A percentile compares a stretch with the other conserved stretches of the same genome.
Conservation (phyloP, 352 stramenopile species). For the Pythium inflatum region DNA sequence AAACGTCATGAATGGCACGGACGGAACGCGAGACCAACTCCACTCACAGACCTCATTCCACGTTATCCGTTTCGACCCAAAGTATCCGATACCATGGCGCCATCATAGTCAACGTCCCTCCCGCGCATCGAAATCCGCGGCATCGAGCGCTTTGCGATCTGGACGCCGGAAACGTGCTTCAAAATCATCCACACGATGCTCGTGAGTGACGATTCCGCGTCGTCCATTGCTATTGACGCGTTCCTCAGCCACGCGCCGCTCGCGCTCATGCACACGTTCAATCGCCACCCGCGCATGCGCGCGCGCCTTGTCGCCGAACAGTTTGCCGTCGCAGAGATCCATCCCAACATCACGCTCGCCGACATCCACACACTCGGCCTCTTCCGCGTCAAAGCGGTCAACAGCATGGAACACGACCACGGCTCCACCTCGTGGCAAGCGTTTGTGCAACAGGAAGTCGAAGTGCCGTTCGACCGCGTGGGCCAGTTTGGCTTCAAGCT, state of each 20-base stretch:
- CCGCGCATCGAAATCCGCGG: no score
- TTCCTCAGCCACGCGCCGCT: conserved; percentile 38
- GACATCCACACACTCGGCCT: conserved; percentile 35
- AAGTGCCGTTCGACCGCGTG: conserved; percentile 49
- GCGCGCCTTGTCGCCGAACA: conserved; percentile 41
- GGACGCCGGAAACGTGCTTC: no score
- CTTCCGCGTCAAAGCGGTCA: conserved; percentile 25
- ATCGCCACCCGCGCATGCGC: conserved; percentile 50
- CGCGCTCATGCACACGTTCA: conserved; percentile 45
- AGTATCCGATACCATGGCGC: no score
- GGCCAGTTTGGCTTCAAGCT: conserved; percentile 48
- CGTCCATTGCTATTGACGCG: conserved; percentile 36
- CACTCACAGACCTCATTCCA: no score
- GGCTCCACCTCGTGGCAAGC: conserved; percentile 27
- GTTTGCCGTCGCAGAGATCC: conserved; percentile 45
- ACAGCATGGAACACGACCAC: background rate
- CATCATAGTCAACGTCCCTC: no score
- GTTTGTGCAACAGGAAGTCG: conserved; percentile 42
- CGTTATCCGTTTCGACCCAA: no score
- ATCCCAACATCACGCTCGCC: conserved; percentile 39
- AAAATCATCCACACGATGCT: no score
- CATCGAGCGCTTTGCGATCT: no score
- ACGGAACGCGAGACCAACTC: no score
- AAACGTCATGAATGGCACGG: no score
- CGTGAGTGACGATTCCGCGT: no score